Percentiles rank a stretch among this genome's conserved stretches.
Conservation (phyloP, 2,329 filamentous ascomycete species). For the Parastagonospora nodorum region DNA sequence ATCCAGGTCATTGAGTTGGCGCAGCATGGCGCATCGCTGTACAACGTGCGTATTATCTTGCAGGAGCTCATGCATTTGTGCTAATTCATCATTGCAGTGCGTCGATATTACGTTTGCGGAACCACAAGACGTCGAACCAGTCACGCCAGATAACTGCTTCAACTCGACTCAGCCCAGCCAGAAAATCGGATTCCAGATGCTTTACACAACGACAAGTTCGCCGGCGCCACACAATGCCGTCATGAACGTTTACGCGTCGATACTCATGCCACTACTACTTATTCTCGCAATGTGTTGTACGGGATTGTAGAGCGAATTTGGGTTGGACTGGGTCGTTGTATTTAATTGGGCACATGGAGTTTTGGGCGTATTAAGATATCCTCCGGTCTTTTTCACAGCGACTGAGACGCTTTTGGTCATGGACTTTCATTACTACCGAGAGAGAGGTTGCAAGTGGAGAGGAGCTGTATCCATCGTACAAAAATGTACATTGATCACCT, state of each 20-base stretch:
- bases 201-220: conserved; percentile 65
- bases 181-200: conserved; percentile 70
- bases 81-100: conserved; percentile 63
- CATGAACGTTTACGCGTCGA: conserved; percentile 31
- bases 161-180: conserved; percentile 66
- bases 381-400: conserved; percentile 7
- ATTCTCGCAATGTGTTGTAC: conserved; percentile 32
- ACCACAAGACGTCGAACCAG: conserved; percentile 73
- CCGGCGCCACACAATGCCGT: conserved; percentile 31
- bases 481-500: no score
- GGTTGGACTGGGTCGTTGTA: no score
- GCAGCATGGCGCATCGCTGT: conserved; percentile 81
- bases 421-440: background rate
- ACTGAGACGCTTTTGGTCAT: background rate
- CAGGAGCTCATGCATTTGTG: background rate
- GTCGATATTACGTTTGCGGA: conserved; percentile 93
- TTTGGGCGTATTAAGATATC: conserved; percentile 33
- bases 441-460: background rate
- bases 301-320: conserved; percentile 22
- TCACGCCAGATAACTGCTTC: conserved; percentile 85
- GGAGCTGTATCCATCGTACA: background rate
- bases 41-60: conserved; percentile 64
- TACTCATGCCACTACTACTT: conserved; percentile 36
- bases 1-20: conserved; percentile 87
- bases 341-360: conserved; percentile 11